phyloP scores from a whole-genome alignment of 345 rosid species.

The Populus simonii region DNA sequence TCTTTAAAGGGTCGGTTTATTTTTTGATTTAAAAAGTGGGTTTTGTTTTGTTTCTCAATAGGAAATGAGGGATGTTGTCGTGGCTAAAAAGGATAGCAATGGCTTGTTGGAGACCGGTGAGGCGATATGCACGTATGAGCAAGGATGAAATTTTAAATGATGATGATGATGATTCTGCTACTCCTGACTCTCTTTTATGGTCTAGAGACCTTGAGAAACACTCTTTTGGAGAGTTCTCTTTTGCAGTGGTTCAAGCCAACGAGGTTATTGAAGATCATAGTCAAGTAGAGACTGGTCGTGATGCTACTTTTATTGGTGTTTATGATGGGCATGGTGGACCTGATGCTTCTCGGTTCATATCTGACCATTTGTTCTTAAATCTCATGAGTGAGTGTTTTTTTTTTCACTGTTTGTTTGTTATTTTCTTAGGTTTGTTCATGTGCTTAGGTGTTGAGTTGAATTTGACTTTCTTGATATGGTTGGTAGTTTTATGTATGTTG shows the following conservation, averaged over 20 bases:
- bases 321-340: conserved; percentile 98
- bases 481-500: background rate
- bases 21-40: background rate
- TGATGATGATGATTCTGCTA: conserved; percentile 29
- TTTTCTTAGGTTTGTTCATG: background rate
- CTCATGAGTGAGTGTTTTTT: conserved; percentile 55
- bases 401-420: background rate
- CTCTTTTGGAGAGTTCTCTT: conserved; percentile 79
- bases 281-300: conserved; percentile 72
- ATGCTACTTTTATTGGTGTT: conserved; percentile 74
- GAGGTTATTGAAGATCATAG: conserved; percentile 82
- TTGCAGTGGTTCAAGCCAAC: conserved; percentile 83
- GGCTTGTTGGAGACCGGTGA: conserved; percentile 73
- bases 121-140: conserved; percentile 82
- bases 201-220: conserved; percentile 73
- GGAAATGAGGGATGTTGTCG: conserved; percentile 97
- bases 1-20: background rate
- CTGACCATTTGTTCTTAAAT: conserved; percentile 73
- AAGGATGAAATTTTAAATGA: conserved; percentile 43
- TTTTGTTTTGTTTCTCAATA: background rate
- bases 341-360: conserved; percentile 75
- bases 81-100: conserved; percentile 66
- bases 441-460: background rate
- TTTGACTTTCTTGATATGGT: background rate
- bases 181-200: conserved; percentile 62